A percentile compares a stretch with the other conserved stretches of the same genome.
phyloP scores from a whole-genome alignment of 139 green algal species.

The Volvox reticuliferus region DNA sequence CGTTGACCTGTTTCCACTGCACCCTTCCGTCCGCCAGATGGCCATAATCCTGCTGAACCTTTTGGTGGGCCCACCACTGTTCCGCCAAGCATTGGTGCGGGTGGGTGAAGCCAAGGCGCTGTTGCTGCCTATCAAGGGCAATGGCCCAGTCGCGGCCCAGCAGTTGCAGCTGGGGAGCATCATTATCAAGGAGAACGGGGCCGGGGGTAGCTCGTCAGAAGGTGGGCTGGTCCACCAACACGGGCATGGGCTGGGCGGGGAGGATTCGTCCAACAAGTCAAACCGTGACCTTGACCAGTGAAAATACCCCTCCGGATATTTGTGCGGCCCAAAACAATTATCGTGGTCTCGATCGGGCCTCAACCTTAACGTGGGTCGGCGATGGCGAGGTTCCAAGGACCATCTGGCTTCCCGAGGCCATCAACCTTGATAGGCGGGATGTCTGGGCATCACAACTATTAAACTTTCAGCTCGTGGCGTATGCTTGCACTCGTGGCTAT shows the following conservation, averaged over 20 bases:
- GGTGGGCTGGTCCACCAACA: background rate
- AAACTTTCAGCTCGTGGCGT: too few relatives aligned
- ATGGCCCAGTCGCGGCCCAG: background rate
- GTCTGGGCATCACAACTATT: too few relatives aligned
- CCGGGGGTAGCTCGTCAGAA: background rate
- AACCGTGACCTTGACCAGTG: background rate
- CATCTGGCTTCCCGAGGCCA: too few relatives aligned
- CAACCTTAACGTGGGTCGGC: too few relatives aligned
- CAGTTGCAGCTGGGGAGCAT: constrained; percentile 20
- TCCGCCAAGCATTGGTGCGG: constrained; percentile 71
- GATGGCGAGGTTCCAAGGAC: too few relatives aligned
- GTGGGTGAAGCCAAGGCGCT: constrained; percentile 64
- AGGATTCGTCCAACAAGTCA: background rate
- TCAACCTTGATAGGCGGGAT: too few relatives aligned
- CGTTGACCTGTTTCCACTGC: background rate
- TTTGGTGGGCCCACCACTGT: constrained; percentile 83
- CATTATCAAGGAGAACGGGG: constrained; percentile 20
- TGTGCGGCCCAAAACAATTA: background rate
- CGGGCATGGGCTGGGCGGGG: constrained; percentile 9
- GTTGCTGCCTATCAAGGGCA: constrained; percentile 23
- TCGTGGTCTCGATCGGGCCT: too few relatives aligned
- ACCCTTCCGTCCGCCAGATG: constrained; percentile 57
- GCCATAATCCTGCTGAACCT: constrained; percentile 89
- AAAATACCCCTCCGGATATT: background rate
- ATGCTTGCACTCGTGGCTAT: too few relatives aligned